Conservation (phyloP, 2,329 filamentous ascomycete genomes). For the Ceratocystis huliohia region DNA sequence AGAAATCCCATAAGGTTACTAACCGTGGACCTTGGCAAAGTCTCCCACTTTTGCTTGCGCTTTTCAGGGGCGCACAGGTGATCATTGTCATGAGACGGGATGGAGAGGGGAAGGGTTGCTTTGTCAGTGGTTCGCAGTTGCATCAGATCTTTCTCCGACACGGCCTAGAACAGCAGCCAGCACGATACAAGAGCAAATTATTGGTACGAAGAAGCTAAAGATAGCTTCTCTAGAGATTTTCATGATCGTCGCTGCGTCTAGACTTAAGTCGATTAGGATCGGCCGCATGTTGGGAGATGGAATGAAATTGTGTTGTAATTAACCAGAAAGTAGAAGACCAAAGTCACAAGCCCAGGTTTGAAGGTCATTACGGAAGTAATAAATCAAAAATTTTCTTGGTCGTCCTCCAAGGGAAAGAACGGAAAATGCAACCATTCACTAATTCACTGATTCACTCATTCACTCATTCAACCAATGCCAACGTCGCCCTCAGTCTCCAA, state of each 20-base stretch:
- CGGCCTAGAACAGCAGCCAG: background rate
- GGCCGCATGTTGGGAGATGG: background rate
- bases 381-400: background rate
- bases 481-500: background rate
- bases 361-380: background rate
- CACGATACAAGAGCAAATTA: conserved; percentile 2
- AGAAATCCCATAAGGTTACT: conserved; percentile 2
- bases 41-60: background rate
- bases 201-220: background rate
- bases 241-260: background rate
- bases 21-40: background rate
- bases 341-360: too few species aligned
- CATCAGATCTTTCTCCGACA: background rate
- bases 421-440: too few species aligned
- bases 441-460: too few species aligned
- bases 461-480: background rate
- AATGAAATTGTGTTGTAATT: background rate
- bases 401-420: too few species aligned
- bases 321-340: background rate
- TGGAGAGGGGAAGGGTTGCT: background rate
- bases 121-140: background rate
- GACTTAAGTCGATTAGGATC: background rate
- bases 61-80: conserved; percentile 4
- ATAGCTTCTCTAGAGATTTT: background rate
- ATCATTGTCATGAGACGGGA: conserved; percentile 5